Evolutionary conservation across 1,139 yeast genomes (phyloP).

Genomic region (Lodderomyces margitis): DNA sequence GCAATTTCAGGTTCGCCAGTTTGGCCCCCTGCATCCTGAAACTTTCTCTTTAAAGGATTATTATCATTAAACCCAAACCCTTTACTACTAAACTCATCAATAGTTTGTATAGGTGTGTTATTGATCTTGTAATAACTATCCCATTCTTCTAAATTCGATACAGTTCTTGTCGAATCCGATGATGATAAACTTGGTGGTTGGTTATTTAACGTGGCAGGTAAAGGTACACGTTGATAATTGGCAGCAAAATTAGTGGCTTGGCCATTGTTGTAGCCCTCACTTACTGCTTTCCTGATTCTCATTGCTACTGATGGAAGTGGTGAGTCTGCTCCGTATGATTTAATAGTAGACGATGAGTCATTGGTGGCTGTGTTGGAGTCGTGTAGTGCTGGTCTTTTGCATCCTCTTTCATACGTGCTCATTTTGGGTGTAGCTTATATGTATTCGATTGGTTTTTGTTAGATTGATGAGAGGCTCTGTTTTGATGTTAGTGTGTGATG

Average conservation of each 20-base stretch:
- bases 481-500: neutral
- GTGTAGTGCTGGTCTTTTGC: constrained; percentile 3
- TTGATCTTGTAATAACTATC: constrained; percentile 16
- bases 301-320: constrained; percentile 59
- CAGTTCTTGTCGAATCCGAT: constrained; percentile 38
- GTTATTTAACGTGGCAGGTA: constrained; percentile 44
- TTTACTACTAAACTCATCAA: constrained; percentile 18
- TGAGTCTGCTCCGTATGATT: constrained; percentile 8
- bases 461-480: too few relatives aligned
- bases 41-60: constrained; percentile 34
- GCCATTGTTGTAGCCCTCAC: constrained; percentile 65
- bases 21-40: constrained; percentile 25
- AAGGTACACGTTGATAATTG: constrained; percentile 41
- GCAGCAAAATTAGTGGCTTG: constrained; percentile 28
- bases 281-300: constrained; percentile 67
- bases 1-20: constrained; percentile 16
- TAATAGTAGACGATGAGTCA: neutral
- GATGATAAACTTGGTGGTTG: constrained; percentile 41
- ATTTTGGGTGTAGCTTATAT: neutral
- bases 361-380: neutral
- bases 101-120: constrained; percentile 19
- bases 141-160: constrained; percentile 17
- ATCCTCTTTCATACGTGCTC: neutral
- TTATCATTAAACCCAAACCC: constrained; percentile 8
- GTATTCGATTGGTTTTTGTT: neutral